These are phyloP conservation scores for Ambrosiella cleistominuta DNA, from an alignment of 2,329 filamentous ascomycete species.

Conservation along the genomic window DNA sequence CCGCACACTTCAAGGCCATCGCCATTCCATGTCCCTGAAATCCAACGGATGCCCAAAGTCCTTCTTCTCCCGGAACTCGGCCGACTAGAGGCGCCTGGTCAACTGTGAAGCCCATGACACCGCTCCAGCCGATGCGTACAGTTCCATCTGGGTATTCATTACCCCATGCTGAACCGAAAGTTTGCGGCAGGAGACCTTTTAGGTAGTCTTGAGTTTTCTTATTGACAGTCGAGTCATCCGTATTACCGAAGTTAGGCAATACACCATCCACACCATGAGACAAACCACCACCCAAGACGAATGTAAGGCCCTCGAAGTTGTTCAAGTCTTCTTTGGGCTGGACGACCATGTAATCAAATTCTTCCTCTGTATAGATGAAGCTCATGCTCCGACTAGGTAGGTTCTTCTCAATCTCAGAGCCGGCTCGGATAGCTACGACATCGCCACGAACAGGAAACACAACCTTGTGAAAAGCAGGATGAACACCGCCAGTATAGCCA, in stretches of 20 bases:
- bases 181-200: constrained; percentile 25
- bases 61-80: constrained; percentile 25
- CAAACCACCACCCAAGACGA: constrained; percentile 45
- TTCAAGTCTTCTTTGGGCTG: constrained; percentile 26
- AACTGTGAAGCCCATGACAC: constrained; percentile 38
- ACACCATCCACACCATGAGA: constrained; percentile 25
- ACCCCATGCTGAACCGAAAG: constrained; percentile 35
- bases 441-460: constrained; percentile 16
- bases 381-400: constrained; percentile 29
- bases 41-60: constrained; percentile 37
- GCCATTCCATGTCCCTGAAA: constrained; percentile 56
- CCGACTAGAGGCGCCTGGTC: constrained; percentile 38
- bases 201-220: constrained; percentile 31
- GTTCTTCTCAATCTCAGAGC: not conserved
- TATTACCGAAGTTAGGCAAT: constrained; percentile 33
- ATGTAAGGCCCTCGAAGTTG: constrained; percentile 25
- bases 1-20: constrained; percentile 39
- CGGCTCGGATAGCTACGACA: constrained; percentile 6
- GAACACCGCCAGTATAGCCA: constrained; percentile 16
- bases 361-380: constrained; percentile 36
- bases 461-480: constrained; percentile 12
- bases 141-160: constrained; percentile 23
- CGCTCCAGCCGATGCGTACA: constrained; percentile 32
- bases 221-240: constrained; percentile 37
- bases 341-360: constrained; percentile 52